Base-by-base conservation (phyloP, 129 eudicot genomes). In the Mikania micrantha region DNA sequence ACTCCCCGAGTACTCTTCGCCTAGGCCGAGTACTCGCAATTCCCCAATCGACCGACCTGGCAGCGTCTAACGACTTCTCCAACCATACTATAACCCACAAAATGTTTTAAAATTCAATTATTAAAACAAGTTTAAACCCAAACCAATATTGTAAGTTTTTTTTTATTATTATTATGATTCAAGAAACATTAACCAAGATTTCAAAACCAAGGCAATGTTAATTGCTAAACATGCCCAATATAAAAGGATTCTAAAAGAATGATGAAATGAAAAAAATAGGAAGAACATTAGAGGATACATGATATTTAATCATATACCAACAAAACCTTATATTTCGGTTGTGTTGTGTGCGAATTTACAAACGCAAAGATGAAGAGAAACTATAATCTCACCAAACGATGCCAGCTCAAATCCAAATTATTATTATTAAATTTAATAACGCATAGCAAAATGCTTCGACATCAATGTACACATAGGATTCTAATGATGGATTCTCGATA, bases 351-450 rank as follows among this genome's bases (percentile, higher is more conserved):
- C 25, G 73, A 59, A 71, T 48, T 42, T 25, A 72, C 64, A 64
- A 36, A 39, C 11, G 45, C 56, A 71, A 65, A 39, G 64, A 64
- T 8, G 54, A 60, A 45, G 49, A 59, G 4, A 69, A 54, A 47
- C 29, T 27, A 67, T 21, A 66, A 45, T 64, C 77, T 71, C 78
- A 83, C 87, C 84, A 70, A 78, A 77, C 80, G 74, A 60, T 57
- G 79, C 73, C 81, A 68, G 74, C 21, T 39, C 24, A 44, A n/a
- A n/a, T n/a, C n/a, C n/a, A n/a, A n/a, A n/a, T 66, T 45, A 17
- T 60, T 44, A 24, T 54, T 54, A 10, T 54, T 24, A 54, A 24
- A 67, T 36, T n/a, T 41, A 60, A 24, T 19, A 49, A 5, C 21
- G 56, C 73, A 67, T 11, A 60, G 58, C 50, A 13, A 62, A 56